Percentiles rank a stretch among this genome's conserved stretches.
Evolutionary conservation across 2,329 filamentous ascomycete genomes (phyloP).

Genomic region (Apiospora malaysiana): DNA sequence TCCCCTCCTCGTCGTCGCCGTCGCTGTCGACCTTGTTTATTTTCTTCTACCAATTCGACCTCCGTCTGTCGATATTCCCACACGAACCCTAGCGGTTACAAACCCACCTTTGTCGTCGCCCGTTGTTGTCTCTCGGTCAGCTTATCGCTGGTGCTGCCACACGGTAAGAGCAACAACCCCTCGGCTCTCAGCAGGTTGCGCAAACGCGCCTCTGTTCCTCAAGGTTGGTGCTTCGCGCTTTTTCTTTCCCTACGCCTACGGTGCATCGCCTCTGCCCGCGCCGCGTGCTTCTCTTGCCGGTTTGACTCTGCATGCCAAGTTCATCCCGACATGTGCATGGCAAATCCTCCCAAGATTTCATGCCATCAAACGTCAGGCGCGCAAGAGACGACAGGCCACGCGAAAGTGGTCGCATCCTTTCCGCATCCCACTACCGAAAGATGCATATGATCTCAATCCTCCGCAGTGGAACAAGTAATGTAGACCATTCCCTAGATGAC

Average conservation of each 20-base stretch:
- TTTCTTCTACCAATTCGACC: neutral
- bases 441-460: neutral
- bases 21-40: conserved; percentile 9
- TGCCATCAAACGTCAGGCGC: neutral
- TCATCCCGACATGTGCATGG: neutral
- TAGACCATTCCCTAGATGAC: neutral
- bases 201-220: conserved; percentile 5
- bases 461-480: neutral
- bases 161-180: neutral
- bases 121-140: neutral
- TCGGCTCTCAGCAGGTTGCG: conserved; percentile 13
- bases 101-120: neutral
- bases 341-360: neutral
- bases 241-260: conserved; percentile 1
- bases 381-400: conserved; percentile 1
- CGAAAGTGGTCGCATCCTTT: neutral
- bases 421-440: conserved; percentile 8
- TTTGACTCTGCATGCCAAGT: conserved; percentile 3
- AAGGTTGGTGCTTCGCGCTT: conserved; percentile 10
- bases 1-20: conserved; percentile 13
- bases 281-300: neutral
- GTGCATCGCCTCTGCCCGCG: neutral
- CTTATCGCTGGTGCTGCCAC: neutral
- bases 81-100: conserved; percentile 10
- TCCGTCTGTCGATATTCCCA: neutral